A percentile compares a stretch with the other conserved stretches of the same genome.
Conservation (phyloP, 768 basidiomycete species). For the Ramaria sp. region DNA sequence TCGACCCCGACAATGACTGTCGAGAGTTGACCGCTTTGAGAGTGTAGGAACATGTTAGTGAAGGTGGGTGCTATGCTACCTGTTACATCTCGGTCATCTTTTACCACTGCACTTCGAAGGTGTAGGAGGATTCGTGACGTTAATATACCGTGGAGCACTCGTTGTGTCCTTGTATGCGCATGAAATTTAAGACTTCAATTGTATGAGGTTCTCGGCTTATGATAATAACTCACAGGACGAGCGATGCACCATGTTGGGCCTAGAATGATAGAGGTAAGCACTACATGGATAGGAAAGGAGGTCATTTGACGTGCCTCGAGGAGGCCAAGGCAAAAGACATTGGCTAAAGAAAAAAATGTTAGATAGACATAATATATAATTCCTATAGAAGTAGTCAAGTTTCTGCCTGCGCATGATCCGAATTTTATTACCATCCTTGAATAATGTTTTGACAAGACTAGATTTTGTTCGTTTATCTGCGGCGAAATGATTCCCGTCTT, state of each 20-base stretch:
- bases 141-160: constrained; percentile 3
- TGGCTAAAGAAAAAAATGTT: neutral
- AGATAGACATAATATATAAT: neutral
- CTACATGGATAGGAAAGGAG: neutral
- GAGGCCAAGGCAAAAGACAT: neutral
- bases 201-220: neutral
- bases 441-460: neutral
- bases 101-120: neutral
- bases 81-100: neutral
- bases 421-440: neutral
- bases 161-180: neutral
- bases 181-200: neutral
- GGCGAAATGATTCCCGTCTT: neutral
- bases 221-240: neutral
- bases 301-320: neutral
- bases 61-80: neutral
- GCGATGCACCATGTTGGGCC: neutral
- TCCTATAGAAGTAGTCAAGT: neutral
- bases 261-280: neutral
- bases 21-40: neutral
- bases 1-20: neutral
- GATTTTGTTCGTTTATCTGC: neutral
- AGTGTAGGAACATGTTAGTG: neutral
- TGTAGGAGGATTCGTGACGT: constrained; percentile 7
- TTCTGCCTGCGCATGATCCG: neutral